phyloP scores from a whole-genome alignment of 2,329 filamentous ascomycete genomes.

The Phialophora expanda region DNA sequence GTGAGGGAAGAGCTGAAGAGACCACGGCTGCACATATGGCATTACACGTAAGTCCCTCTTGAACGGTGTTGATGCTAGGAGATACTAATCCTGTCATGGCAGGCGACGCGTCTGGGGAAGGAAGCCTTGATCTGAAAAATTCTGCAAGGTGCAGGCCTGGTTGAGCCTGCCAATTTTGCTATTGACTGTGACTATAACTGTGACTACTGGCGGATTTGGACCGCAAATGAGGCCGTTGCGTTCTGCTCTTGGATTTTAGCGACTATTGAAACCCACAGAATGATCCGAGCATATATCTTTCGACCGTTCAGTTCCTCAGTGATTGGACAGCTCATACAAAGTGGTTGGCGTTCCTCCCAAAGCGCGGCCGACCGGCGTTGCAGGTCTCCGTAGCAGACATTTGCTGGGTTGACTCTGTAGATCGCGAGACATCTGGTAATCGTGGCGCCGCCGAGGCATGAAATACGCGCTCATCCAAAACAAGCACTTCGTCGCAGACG shows the following conservation, averaged over 20 bases:
- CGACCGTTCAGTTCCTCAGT: background rate
- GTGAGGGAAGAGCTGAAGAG: constrained; percentile 37
- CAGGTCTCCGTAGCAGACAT: too few species aligned
- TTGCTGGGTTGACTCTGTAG: too few species aligned
- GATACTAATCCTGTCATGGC: constrained; percentile 4
- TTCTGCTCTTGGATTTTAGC: background rate
- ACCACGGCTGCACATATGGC: constrained; percentile 33
- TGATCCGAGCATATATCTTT: background rate
- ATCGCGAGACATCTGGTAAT: too few species aligned
- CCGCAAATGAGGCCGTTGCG: background rate
- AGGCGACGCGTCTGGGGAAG: constrained; percentile 28
- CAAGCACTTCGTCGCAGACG: too few species aligned
- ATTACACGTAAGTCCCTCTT: constrained; percentile 27
- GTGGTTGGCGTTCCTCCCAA: background rate
- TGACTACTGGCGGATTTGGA: background rate
- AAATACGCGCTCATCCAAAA: too few species aligned
- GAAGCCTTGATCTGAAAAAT: constrained; percentile 8
- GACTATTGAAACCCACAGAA: background rate
- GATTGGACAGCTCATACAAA: background rate
- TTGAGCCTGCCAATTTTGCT: background rate
- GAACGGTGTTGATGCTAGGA: background rate
- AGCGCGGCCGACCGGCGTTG: background rate
- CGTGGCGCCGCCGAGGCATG: too few species aligned
- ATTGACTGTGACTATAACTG: background rate
- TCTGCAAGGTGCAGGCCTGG: background rate